Percentiles rank a stretch among this genome's conserved stretches.
Conservation (phyloP, 345 rosid genomes). For the Sapria himalayana region DNA sequence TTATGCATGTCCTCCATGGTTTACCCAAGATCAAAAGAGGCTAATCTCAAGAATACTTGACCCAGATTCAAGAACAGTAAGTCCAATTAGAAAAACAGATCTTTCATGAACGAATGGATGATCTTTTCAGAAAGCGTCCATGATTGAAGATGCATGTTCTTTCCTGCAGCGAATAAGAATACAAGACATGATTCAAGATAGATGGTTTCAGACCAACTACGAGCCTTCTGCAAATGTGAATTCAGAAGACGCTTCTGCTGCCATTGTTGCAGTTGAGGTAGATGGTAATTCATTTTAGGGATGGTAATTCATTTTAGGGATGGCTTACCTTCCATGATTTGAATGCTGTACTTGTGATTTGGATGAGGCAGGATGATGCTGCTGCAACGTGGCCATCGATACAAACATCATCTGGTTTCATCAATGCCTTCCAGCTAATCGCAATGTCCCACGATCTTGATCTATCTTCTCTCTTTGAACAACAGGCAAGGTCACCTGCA, state of each 20-base stretch:
- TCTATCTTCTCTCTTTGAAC: slow-evolving; percentile 81
- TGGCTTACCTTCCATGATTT: too few species aligned
- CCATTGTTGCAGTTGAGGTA: slow-evolving; percentile 43
- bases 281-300: too few species aligned
- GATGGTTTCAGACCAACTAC: slow-evolving; percentile 61
- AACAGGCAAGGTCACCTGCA: slow-evolving; percentile 26
- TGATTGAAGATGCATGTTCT: too few species aligned
- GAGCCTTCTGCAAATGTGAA: slow-evolving; percentile 24
- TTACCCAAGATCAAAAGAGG: slow-evolving; percentile 33
- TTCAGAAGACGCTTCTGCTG: slow-evolving; percentile 32
- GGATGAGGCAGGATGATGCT: slow-evolving; percentile 35
- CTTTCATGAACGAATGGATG: too few species aligned
- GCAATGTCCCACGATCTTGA: slow-evolving; percentile 91
- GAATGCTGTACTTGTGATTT: too few species aligned
- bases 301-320: too few species aligned
- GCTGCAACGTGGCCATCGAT: slow-evolving; percentile 21
- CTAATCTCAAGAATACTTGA: slow-evolving; percentile 52
- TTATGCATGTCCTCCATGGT: slow-evolving; percentile 37
- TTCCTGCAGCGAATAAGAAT: slow-evolving; percentile 47
- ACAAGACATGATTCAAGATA: slow-evolving; percentile 46
- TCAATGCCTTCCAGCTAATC: slow-evolving; percentile 78
- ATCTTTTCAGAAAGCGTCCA: too few species aligned
- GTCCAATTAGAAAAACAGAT: too few species aligned
- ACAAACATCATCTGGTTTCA: slow-evolving; percentile 37
- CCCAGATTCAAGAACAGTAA: slow-evolving; percentile 43